These are phyloP conservation scores for Rhodotorula sp. DNA, from an alignment of 1,284 basidiomycete genomes.

Conservation along the genomic window DNA sequence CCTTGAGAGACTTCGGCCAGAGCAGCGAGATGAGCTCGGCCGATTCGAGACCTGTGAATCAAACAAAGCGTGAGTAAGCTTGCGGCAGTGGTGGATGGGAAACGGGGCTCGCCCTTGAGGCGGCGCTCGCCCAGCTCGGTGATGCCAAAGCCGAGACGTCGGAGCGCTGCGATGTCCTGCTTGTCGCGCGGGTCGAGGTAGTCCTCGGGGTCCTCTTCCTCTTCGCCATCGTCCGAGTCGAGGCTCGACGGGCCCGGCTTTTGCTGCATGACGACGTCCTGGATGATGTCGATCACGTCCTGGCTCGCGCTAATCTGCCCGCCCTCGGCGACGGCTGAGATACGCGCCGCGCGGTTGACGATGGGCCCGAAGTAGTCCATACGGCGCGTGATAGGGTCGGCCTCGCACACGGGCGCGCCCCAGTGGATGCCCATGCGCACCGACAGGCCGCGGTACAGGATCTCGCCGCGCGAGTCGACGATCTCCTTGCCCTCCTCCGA, in stretches of 20 bases:
- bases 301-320: slow-evolving; percentile 93
- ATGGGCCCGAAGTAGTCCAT: slow-evolving; percentile 98
- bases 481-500: slow-evolving; percentile 87
- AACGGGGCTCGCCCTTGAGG: slow-evolving; percentile 64
- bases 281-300: slow-evolving; percentile 82
- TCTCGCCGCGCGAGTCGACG: slow-evolving; percentile 65
- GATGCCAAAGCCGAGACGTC: slow-evolving; percentile 71
- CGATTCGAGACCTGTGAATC: slow-evolving; percentile 50
- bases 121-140: slow-evolving; percentile 83
- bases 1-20: slow-evolving; percentile 75
- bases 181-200: slow-evolving; percentile 46
- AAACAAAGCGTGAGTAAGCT: background rate
- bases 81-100: too few species aligned
- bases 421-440: slow-evolving; percentile 98
- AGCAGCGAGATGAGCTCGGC: slow-evolving; percentile 83
- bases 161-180: slow-evolving; percentile 59
- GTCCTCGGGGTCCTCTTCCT: slow-evolving; percentile 48
- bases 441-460: slow-evolving; percentile 85
- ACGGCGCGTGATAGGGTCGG: slow-evolving; percentile 87
- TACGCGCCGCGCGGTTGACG: slow-evolving; percentile 88
- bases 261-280: slow-evolving; percentile 49
- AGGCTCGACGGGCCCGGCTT: slow-evolving; percentile 42
- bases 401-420: slow-evolving; percentile 86
- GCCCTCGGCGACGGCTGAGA: slow-evolving; percentile 80
- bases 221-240: slow-evolving; percentile 54